A percentile compares a stretch with the other conserved stretches of the same genome.
phyloP scores from a whole-genome alignment of 805 yeast genomes.

The Hyphopichia homilentoma region DNA sequence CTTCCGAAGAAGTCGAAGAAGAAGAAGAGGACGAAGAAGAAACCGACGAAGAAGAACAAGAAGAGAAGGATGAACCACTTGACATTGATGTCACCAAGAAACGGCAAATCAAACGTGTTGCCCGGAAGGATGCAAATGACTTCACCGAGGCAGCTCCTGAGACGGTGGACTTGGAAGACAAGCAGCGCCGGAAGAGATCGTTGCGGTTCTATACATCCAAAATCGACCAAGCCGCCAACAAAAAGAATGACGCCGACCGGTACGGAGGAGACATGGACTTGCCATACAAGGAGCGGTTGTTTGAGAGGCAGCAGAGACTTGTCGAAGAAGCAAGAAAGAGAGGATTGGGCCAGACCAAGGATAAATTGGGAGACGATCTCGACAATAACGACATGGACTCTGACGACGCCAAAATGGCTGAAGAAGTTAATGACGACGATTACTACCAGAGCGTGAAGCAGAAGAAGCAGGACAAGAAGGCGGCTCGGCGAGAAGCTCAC shows the following conservation, averaged over 20 bases:
- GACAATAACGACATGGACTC: conserved; percentile 48
- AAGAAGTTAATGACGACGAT: conserved; percentile 43
- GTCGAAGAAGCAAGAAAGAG: conserved; percentile 85
- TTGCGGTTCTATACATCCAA: conserved; percentile 95
- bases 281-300: conserved; percentile 87
- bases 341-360: conserved; percentile 49
- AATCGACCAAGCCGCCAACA: conserved; percentile 78
- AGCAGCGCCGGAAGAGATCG: conserved; percentile 71
- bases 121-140: conserved; percentile 37
- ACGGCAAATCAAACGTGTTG: conserved; percentile 45
- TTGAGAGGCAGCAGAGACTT: conserved; percentile 84
- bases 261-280: conserved; percentile 82
- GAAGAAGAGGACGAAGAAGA: conserved; percentile 11
- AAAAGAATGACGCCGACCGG: conserved; percentile 35
- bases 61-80: conserved; percentile 26
- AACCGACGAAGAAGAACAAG: conserved; percentile 10
- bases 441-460: conserved; percentile 57
- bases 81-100: conserved; percentile 51
- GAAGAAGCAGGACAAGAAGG: conserved; percentile 45
- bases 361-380: conserved; percentile 52
- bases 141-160: conserved; percentile 71
- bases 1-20: conserved; percentile 12
- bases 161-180: conserved; percentile 83
- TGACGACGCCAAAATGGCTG: conserved; percentile 44
- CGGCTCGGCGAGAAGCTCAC: conserved; percentile 60